Conservation (phyloP, 129 eudicot species). For the Chrysanthemum makinoi region DNA sequence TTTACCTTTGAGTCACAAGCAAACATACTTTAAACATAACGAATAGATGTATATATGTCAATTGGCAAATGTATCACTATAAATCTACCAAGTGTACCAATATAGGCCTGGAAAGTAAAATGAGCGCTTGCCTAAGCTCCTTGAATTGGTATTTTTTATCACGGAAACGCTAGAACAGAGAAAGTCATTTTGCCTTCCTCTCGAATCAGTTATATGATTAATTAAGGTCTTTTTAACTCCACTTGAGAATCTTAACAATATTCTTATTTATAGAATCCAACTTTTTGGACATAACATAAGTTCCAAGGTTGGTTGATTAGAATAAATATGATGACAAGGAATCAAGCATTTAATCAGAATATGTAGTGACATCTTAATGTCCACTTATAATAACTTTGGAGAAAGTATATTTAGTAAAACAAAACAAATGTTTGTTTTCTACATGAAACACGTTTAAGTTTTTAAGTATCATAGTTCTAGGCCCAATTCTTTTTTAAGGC, state of each 20-base stretch:
- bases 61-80: background rate
- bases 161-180: background rate
- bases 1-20: background rate
- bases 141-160: background rate
- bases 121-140: background rate
- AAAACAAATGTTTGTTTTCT: background rate
- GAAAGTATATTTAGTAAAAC: background rate
- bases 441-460: background rate
- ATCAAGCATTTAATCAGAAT: background rate
- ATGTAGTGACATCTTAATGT: background rate
- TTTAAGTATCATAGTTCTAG: background rate
- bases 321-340: background rate
- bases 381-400: slow-evolving; percentile 5
- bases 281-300: background rate
- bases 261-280: background rate
- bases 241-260: background rate
- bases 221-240: background rate
- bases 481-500: background rate
- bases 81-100: background rate
- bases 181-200: background rate
- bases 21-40: background rate
- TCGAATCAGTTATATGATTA: background rate
- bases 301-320: background rate
- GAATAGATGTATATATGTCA: background rate
- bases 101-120: background rate